These are phyloP conservation scores for Colletotrichum godetiae DNA, from an alignment of 2,329 filamentous ascomycete species.

Conservation along the genomic window DNA sequence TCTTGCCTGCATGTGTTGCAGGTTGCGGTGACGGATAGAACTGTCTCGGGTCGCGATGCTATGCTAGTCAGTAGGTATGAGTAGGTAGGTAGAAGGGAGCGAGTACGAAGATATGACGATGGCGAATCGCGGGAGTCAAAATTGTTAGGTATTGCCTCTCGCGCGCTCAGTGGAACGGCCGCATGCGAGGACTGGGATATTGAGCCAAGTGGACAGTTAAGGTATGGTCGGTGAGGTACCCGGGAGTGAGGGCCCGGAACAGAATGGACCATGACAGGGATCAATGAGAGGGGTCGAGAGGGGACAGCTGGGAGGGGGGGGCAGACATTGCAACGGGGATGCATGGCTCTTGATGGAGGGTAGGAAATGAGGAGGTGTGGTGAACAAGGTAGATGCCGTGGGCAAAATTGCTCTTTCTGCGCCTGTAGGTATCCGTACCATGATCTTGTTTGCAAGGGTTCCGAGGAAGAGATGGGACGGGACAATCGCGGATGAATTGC, in stretches of 20 bases:
- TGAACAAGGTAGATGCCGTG: slow-evolving; percentile 10
- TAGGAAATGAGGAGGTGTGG: slow-evolving; percentile 21
- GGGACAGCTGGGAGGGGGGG: background rate
- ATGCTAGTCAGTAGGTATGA: background rate
- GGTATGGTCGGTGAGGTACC: slow-evolving; percentile 25
- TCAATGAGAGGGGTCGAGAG: background rate
- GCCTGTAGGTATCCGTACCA: background rate
- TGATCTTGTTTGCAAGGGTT: slow-evolving; percentile 24
- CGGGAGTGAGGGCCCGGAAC: slow-evolving; percentile 25
- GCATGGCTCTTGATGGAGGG: slow-evolving; percentile 18
- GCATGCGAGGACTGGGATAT: slow-evolving; percentile 22
- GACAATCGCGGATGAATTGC: slow-evolving; percentile 27
- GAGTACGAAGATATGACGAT: background rate
- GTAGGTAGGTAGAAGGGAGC: background rate
- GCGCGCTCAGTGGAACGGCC: slow-evolving; percentile 9
- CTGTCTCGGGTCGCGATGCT: background rate
- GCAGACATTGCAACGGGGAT: slow-evolving; percentile 13
- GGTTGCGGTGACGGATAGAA: slow-evolving; percentile 16
- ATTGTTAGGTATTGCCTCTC: background rate
- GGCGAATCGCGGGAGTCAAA: slow-evolving; percentile 16
- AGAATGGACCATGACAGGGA: slow-evolving; percentile 18
- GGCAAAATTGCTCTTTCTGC: background rate
- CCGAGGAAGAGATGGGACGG: slow-evolving; percentile 6
- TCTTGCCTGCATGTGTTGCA: slow-evolving; percentile 9
- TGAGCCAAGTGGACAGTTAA: slow-evolving; percentile 14